phyloP scores from a whole-genome alignment of 306 rosid genomes.

The Lathyrus aphaca region DNA sequence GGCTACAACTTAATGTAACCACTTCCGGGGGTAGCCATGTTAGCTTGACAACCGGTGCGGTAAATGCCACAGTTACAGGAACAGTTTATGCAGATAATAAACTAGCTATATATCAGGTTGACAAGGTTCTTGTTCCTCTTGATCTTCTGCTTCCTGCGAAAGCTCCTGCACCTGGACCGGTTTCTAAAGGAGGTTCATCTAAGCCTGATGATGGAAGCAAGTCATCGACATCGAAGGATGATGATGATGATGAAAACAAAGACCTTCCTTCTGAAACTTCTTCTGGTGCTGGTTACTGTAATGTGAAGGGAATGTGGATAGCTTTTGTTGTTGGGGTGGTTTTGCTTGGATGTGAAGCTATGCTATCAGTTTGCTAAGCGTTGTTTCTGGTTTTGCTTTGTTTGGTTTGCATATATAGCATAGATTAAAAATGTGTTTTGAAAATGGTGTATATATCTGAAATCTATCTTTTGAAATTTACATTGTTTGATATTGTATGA shows the following conservation, averaged over 20 bases:
- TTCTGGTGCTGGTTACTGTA: constrained; percentile 5
- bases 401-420: no score
- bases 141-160: constrained; percentile 55
- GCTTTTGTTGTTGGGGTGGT: constrained; percentile 31
- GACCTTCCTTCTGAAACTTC: constrained; percentile 36
- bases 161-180: constrained; percentile 54
- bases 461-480: no score
- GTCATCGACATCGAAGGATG: background rate
- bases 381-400: background rate
- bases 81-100: constrained; percentile 58
- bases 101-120: constrained; percentile 58
- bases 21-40: constrained; percentile 52
- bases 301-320: background rate
- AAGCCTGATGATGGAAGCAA: constrained; percentile 36
- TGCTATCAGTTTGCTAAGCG: background rate
- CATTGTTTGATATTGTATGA: no score
- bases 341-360: constrained; percentile 18
- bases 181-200: constrained; percentile 30
- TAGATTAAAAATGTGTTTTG: no score
- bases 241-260: constrained; percentile 9
- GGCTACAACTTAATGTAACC: constrained; percentile 64
- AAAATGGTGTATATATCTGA: no score
- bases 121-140: constrained; percentile 71
- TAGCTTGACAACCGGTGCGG: constrained; percentile 64
- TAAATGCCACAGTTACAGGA: constrained; percentile 64